Conservation (phyloP, 169 alveolate genomes). For the Plasmodium malariae region DNA sequence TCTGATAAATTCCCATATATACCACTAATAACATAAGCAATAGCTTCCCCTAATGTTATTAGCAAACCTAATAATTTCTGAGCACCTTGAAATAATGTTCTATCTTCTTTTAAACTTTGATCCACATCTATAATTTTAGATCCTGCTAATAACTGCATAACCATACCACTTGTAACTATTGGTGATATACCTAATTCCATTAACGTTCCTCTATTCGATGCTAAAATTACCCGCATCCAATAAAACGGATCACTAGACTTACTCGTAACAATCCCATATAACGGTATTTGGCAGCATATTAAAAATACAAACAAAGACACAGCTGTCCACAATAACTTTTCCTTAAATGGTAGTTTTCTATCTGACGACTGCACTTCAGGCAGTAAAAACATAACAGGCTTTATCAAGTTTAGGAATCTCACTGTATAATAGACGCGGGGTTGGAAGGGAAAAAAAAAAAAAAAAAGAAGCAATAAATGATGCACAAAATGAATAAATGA, state of each 20-base stretch:
- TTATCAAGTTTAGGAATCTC: slow-evolving; percentile 95
- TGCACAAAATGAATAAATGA: too few species aligned
- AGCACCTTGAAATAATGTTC: slow-evolving; percentile 98
- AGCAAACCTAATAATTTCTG: slow-evolving; percentile 97
- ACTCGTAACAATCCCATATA: slow-evolving; percentile 97
- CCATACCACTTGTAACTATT: slow-evolving; percentile 99
- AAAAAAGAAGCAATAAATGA: not conserved
- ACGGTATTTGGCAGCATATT: slow-evolving; percentile 98
- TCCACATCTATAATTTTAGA: slow-evolving; percentile 98
- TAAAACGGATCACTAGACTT: slow-evolving; percentile 98
- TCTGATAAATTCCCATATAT: slow-evolving; percentile 98
- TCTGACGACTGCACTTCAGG: slow-evolving; percentile 98
- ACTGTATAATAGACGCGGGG: slow-evolving; percentile 82
- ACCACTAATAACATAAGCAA: slow-evolving; percentile 98
- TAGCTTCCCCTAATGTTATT: slow-evolving; percentile 99
- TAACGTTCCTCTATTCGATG: slow-evolving; percentile 98
- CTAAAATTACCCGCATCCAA: slow-evolving; percentile 99
- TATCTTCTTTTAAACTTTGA: slow-evolving; percentile 97
- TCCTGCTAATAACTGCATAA: slow-evolving; percentile 99
- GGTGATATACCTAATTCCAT: slow-evolving; percentile 99
- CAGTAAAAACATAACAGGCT: slow-evolving; percentile 96
- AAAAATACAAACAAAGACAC: slow-evolving; percentile 96
- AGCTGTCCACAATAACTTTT: slow-evolving; percentile 98
- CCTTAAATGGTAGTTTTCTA: slow-evolving; percentile 95
- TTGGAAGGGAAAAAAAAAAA: not conserved